Base-by-base conservation (phyloP, 805 yeast species). In the Grigorovia transvaalensis region DNA sequence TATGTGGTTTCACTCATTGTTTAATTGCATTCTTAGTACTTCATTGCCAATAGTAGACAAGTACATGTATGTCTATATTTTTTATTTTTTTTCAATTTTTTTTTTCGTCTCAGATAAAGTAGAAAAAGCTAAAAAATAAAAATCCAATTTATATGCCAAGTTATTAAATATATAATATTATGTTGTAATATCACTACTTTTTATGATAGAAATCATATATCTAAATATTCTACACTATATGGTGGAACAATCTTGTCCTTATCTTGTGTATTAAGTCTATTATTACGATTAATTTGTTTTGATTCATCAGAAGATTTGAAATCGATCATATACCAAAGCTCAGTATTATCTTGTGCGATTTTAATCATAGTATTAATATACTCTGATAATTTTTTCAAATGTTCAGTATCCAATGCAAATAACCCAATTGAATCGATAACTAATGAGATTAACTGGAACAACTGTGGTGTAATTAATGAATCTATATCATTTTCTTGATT, bases 391-490 rank as follows among this genome's bases (percentile, higher is more conserved):
- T 55, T 59, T 15, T 55, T 54, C n/a, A 66, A 48, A 6, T 60
- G 47, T 13, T 52, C 52, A n/a, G 55, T 61, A 42, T 66, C 69
- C 11, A 68, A 51, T 9, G 68, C 63, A 48, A 67, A 66, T 42
- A 67, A 56, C 11, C 71, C 71, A 33, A 66, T 63, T 4, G 71
- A 64, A 50, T 68, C 71, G 19, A 68, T 53, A 2, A 67, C 63
- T 17, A 68, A 50, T 15, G 65, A 60, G 38, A 68, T 48, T 27
- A 68, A 53, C 45, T 63, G 66, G 49, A 67, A 66, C 43, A 68
- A 51, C 52, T 65, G 61, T 23, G 65, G 59, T 46, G 54, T 59
- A 49, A 52, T 55, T 2, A 38, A 38, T 5, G 47, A 19, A n/a
- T 38, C 42, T 3, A 38, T n/a, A 38, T 38, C 42, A 19, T 42